phyloP scores from a whole-genome alignment of 1,139 yeast species.

The Arxiozyma telluris region DNA sequence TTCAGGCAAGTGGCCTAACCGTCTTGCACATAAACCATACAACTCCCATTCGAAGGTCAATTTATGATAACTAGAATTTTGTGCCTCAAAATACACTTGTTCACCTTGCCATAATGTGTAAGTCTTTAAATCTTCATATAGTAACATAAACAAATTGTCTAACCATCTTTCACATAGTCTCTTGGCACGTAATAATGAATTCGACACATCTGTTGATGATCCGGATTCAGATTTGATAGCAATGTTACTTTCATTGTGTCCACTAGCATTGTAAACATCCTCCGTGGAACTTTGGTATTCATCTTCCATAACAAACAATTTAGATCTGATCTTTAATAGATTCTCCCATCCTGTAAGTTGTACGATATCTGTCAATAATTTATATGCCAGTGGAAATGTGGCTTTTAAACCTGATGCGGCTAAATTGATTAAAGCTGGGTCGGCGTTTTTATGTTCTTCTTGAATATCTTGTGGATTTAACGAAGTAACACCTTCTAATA shows the following conservation, averaged over 20 bases:
- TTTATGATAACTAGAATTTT: slow-evolving; percentile 67
- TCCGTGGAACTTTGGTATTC: slow-evolving; percentile 45
- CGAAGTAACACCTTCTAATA: slow-evolving; percentile 47
- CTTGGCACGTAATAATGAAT: slow-evolving; percentile 35
- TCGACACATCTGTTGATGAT: slow-evolving; percentile 20
- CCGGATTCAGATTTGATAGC: slow-evolving; percentile 35
- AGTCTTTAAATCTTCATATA: slow-evolving; percentile 85
- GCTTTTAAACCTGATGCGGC: slow-evolving; percentile 82
- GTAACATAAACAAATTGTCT: slow-evolving; percentile 82
- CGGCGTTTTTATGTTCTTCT: slow-evolving; percentile 46
- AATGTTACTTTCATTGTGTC: not conserved
- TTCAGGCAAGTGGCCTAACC: slow-evolving; percentile 76
- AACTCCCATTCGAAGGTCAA: slow-evolving; percentile 91
- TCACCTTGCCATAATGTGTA: slow-evolving; percentile 96
- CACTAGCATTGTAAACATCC: slow-evolving; percentile 30
- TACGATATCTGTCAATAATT: slow-evolving; percentile 67
- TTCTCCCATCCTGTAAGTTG: slow-evolving; percentile 86
- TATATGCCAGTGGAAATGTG: slow-evolving; percentile 80
- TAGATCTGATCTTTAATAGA: slow-evolving; percentile 71
- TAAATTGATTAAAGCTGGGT: slow-evolving; percentile 61
- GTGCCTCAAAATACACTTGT: slow-evolving; percentile 73
- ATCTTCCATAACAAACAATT: slow-evolving; percentile 94
- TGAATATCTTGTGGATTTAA: slow-evolving; percentile 49
- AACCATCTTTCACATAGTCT: slow-evolving; percentile 95
- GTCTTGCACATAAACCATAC: slow-evolving; percentile 74